A percentile compares a stretch with the other conserved stretches of the same genome.
phyloP scores from a whole-genome alignment of 805 yeast species.

The Maudiozyma bulderi region DNA sequence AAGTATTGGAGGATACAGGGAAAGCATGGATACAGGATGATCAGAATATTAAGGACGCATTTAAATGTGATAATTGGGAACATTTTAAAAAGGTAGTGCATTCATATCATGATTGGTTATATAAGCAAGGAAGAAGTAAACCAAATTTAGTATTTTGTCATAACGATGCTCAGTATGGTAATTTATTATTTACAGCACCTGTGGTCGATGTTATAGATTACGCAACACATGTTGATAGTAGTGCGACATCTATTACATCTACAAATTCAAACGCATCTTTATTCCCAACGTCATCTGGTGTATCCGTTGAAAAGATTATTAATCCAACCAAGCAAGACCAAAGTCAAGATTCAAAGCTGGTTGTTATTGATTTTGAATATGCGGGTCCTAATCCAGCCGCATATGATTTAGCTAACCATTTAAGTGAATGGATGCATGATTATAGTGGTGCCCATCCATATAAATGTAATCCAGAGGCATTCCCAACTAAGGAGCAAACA shows the following conservation, averaged over 20 bases:
- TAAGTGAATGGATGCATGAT: slow-evolving; percentile 95
- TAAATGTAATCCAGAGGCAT: slow-evolving; percentile 38
- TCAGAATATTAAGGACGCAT: slow-evolving; percentile 30
- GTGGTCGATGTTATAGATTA: slow-evolving; percentile 23
- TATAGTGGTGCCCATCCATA: slow-evolving; percentile 51
- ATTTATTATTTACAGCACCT: slow-evolving; percentile 61
- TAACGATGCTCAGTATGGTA: slow-evolving; percentile 95
- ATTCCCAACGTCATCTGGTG: slow-evolving; percentile 22
- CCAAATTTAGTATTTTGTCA: slow-evolving; percentile 68
- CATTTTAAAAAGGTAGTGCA: slow-evolving; percentile 40
- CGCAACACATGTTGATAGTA: not conserved
- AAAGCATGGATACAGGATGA: slow-evolving; percentile 31
- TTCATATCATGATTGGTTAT: slow-evolving; percentile 56
- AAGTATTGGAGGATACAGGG: slow-evolving; percentile 31
- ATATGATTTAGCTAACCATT: slow-evolving; percentile 85
- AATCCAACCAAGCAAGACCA: slow-evolving; percentile 32
- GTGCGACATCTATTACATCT: slow-evolving; percentile 5
- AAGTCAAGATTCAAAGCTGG: slow-evolving; percentile 60
- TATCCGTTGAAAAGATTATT: slow-evolving; percentile 24
- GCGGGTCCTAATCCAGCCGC: slow-evolving; percentile 87
- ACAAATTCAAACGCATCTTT: slow-evolving; percentile 21
- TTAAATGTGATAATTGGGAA: slow-evolving; percentile 33
- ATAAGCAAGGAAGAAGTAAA: slow-evolving; percentile 23
- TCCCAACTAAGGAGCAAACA: slow-evolving; percentile 62
- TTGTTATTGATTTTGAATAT: slow-evolving; percentile 94